phyloP scores from a whole-genome alignment of 2,329 filamentous ascomycete genomes.

The Apiospora arundinis region DNA sequence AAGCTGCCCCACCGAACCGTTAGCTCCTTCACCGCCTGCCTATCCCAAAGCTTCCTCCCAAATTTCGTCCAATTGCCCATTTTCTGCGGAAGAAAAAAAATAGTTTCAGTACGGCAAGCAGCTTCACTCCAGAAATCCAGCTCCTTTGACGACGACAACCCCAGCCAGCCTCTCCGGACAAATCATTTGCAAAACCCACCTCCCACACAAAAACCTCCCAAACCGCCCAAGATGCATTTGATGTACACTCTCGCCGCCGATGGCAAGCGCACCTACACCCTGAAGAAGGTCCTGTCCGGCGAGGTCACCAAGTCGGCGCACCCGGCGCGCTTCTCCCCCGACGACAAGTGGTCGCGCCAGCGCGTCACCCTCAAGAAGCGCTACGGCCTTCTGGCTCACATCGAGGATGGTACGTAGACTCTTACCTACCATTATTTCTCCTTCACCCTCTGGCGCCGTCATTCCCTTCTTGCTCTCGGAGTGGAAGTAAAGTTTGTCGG shows the following conservation, averaged over 20 bases:
- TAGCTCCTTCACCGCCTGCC: conserved; percentile 5
- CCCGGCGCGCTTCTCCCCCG: conserved; percentile 94
- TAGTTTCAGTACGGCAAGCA: neutral
- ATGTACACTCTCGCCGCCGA: conserved; percentile 84
- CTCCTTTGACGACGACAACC: neutral
- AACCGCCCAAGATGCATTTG: conserved; percentile 57
- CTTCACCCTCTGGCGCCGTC: conserved; percentile 11
- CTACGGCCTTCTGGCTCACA: conserved; percentile 80
- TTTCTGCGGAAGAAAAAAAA: conserved; percentile 13
- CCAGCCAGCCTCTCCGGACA: no score
- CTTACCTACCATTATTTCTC: conserved; percentile 23
- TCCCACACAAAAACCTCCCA: neutral
- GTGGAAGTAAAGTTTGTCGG: neutral
- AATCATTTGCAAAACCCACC: neutral
- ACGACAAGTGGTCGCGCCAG: conserved; percentile 98
- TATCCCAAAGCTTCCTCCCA: neutral
- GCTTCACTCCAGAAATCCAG: neutral
- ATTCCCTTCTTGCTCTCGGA: conserved; percentile 23
- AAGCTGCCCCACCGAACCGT: neutral
- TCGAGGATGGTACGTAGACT: conserved; percentile 67
- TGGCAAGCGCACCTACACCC: conserved; percentile 92
- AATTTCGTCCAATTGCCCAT: neutral
- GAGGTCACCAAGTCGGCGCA: conserved; percentile 95
- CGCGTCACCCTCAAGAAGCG: conserved; percentile 94
- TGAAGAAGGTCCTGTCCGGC: conserved; percentile 85